Percentiles rank a stretch among this genome's conserved stretches.
phyloP scores from a whole-genome alignment of 306 rosid species.

The Cucumis sativus region Cucumber_9930_V3 NC_026655.2:14786001-14786500 shows the following conservation, averaged over 20 bases:
- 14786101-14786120: background rate
- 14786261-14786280: background rate
- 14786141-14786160: background rate
- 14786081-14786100: background rate
- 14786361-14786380: background rate
- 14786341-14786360: background rate
- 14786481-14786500: background rate
- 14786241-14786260: background rate
- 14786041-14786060: background rate
- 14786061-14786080: background rate
- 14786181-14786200: background rate
- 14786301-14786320: background rate
- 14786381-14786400: background rate
- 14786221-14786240: background rate
- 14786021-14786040: background rate
- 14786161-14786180: background rate
- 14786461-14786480: background rate
- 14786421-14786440: background rate
- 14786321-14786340: background rate
- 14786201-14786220: background rate
- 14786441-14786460: background rate
- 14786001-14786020: slow-evolving; percentile 13
- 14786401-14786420: background rate
- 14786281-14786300: background rate
- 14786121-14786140: background rate